phyloP scores from a whole-genome alignment of 441 rosid species.

The Rhodomyrtus psidioides region DNA sequence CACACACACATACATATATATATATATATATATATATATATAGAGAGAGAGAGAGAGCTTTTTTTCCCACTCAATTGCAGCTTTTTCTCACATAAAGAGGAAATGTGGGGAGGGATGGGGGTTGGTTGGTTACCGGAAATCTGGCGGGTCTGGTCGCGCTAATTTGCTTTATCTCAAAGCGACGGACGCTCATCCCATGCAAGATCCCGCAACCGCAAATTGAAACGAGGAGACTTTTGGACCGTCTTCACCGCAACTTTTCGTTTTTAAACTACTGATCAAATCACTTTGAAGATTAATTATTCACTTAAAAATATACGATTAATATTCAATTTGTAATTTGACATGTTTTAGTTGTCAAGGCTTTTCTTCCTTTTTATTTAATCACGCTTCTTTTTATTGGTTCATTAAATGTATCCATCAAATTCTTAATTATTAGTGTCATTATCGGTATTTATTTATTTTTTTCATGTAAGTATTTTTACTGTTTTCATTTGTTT shows the following conservation, averaged over 20 bases:
- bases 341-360: background rate
- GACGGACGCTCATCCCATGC: background rate
- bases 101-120: background rate
- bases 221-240: background rate
- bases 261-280: background rate
- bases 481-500: background rate
- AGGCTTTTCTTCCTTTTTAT: background rate
- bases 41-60: constrained; percentile 17
- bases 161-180: background rate
- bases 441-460: background rate
- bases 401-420: background rate
- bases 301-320: no score
- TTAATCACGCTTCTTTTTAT: background rate
- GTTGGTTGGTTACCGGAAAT: constrained; percentile 2
- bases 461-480: background rate
- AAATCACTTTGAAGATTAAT: no score
- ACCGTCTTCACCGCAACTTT: background rate
- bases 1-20: no score
- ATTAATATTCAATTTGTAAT: background rate
- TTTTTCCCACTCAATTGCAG: constrained; percentile 13
- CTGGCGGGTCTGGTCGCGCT: constrained; percentile 1
- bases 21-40: no score
- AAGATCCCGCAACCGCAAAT: background rate
- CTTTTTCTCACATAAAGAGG: constrained; percentile 13
- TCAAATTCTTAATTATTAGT: background rate